These are phyloP conservation scores for Xylaria sp. DNA, from an alignment of 2,329 filamentous ascomycete species.

Conservation along the genomic window DNA sequence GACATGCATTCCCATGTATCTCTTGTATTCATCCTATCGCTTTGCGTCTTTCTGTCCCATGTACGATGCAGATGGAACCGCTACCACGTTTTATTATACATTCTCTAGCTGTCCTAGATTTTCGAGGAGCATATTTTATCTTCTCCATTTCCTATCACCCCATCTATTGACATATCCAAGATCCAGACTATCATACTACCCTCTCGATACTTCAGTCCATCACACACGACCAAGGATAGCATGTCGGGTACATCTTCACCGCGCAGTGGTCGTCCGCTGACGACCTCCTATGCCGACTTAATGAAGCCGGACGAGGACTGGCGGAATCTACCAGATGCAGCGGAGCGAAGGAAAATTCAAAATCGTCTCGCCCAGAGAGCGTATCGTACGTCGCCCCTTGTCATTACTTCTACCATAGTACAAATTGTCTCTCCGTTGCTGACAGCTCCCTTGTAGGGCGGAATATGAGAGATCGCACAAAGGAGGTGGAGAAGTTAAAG, in stretches of 20 bases:
- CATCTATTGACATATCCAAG: conserved; percentile 18
- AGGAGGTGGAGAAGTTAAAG: conserved; percentile 43
- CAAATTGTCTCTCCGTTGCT: background rate
- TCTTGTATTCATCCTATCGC: conserved; percentile 23
- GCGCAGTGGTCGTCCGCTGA: conserved; percentile 42
- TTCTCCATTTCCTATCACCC: background rate
- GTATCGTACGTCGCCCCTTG: conserved; percentile 38
- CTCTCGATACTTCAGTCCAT: background rate
- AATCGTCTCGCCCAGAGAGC: conserved; percentile 44
- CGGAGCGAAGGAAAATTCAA: conserved; percentile 44
- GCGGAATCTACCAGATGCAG: conserved; percentile 43
- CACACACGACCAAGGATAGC: conserved; percentile 8
- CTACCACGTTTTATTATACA: conserved; percentile 30
- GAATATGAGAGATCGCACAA: conserved; percentile 43
- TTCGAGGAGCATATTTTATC: conserved; percentile 1
- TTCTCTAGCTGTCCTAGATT: conserved; percentile 15
- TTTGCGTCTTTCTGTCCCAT: conserved; percentile 19
- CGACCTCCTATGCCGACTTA: conserved; percentile 42
- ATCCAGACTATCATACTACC: conserved; percentile 10
- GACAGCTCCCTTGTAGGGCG: conserved; percentile 33
- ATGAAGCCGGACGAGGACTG: conserved; percentile 46
- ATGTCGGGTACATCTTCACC: conserved; percentile 41
- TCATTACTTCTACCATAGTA: background rate
- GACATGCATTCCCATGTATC: conserved; percentile 26
- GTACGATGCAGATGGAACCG: conserved; percentile 21